Evolutionary conservation across 148 eudicot species (phyloP), one percentile per base, ranked within the genome.

Genomic region (Dysphania ambrosioides): DNA sequence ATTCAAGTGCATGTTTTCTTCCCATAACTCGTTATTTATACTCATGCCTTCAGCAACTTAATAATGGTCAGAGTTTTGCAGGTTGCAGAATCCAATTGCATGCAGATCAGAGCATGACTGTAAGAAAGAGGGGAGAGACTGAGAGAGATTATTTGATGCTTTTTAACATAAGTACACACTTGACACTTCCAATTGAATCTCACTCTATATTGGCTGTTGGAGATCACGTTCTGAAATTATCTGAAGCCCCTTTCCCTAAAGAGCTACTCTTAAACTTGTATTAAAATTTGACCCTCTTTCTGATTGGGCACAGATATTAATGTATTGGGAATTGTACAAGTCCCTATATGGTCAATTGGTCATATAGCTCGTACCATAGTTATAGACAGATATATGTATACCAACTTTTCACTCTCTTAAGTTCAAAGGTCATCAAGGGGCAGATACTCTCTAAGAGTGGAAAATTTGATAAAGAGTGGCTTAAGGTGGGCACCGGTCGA

Each of bases 11-110:
- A 16, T n/a, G 49, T 55, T 36, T 27, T 62, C 66, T 75, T 66
- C 72, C 78, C 82, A 79, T 79, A 79, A 67, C 63, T 70, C n/a
- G 15, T n/a, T n/a, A n/a, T n/a, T n/a, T n/a, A n/a, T n/a, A n/a
- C n/a, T n/a, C n/a, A n/a, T 56, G 29, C 26, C 32, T 61, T 35
- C 27, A 65, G 56, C 49, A 73, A 73, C 62, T 79, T 68, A 68
- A 67, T 60, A 27, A 34, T 63, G 40, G 31, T 74, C 64, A 75
- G 77, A 63, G 11, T 32, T 1, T 72, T 73, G 73, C 77, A 68
- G 70, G 62, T 62, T 57, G 40, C 79, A 70, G 74, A 77, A 61
- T 23, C 62, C 70, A 79, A 70, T 74, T 74, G 78, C 80, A 59
- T 58, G 53, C 58, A 77, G 66, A n/a, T n/a, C n/a, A n/a, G n/a